phyloP scores from a whole-genome alignment of 345 rosid genomes.

The Populus alba region DNA sequence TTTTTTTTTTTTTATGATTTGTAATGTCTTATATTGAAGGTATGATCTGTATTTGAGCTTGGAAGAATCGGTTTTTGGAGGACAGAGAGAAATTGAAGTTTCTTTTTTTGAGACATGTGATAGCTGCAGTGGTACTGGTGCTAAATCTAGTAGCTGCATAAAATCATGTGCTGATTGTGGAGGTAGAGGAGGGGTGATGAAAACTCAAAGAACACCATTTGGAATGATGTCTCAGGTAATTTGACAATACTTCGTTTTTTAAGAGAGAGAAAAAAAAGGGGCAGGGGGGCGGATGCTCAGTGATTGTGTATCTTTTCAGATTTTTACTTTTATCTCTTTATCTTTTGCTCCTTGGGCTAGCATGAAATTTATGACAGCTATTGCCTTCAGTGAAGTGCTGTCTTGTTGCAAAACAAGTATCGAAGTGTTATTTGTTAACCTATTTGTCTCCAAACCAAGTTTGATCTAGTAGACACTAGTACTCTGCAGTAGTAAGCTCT shows the following conservation, averaged over 20 bases:
- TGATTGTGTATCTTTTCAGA: too few relatives aligned
- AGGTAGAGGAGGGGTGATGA: slow-evolving; percentile 76
- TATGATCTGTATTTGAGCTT: slow-evolving; percentile 70
- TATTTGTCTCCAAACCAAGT: neutral
- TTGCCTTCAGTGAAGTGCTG: neutral
- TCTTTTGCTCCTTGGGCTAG: too few relatives aligned
- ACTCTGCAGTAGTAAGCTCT: too few relatives aligned
- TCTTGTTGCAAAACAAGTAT: neutral
- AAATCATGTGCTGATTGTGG: slow-evolving; percentile 66
- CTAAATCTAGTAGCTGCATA: slow-evolving; percentile 56
- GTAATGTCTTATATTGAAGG: slow-evolving; percentile 36
- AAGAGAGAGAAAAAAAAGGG: too few relatives aligned
- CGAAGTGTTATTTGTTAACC: neutral
- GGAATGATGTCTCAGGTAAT: slow-evolving; percentile 86
- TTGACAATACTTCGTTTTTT: too few relatives aligned
- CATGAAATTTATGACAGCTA: too few relatives aligned
- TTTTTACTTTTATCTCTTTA: too few relatives aligned
- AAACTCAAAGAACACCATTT: slow-evolving; percentile 77
- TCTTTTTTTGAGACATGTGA: slow-evolving; percentile 65
- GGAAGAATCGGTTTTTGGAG: slow-evolving; percentile 88
- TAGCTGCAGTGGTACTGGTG: slow-evolving; percentile 80
- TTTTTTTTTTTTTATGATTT: neutral
- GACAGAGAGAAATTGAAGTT: slow-evolving; percentile 57
- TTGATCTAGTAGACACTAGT: too few relatives aligned
- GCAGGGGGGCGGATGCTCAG: too few relatives aligned